Evolutionary conservation across 2,329 filamentous ascomycete genomes (phyloP).

Genomic region (Eutypella sp.): DNA sequence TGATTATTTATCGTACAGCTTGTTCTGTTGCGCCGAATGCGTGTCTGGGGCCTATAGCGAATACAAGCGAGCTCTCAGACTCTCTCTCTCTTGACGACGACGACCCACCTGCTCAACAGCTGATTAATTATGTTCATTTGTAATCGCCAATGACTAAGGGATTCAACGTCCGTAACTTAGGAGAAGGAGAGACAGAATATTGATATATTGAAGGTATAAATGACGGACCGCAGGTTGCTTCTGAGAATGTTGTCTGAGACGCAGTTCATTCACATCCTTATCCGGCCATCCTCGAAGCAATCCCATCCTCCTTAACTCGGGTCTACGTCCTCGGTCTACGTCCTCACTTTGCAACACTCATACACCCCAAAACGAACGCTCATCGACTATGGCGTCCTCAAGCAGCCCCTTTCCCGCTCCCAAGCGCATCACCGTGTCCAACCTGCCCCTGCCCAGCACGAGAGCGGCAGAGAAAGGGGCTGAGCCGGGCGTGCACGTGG

Average conservation of each 20-base stretch:
- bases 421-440: conserved; percentile 22
- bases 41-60: no score
- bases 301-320: no score
- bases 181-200: background rate
- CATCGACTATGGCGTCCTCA: background rate
- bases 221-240: background rate
- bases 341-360: background rate
- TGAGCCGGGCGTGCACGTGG: conserved; percentile 23
- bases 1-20: no score
- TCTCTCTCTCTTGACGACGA: no score
- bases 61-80: no score
- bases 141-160: background rate
- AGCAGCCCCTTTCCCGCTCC: conserved; percentile 11
- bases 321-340: background rate
- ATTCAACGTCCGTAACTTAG: no score
- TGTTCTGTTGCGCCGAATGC: no score
- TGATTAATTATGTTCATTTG: background rate
- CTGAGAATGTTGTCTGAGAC: no score
- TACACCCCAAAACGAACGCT: background rate
- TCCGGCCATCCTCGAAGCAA: no score
- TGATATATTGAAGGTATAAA: background rate
- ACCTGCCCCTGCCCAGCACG: conserved; percentile 15
- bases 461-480: conserved; percentile 7
- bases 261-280: no score
- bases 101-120: no score